Conservation (phyloP, 352 stramenopile species). For the Phytopythium sindhum region DNA sequence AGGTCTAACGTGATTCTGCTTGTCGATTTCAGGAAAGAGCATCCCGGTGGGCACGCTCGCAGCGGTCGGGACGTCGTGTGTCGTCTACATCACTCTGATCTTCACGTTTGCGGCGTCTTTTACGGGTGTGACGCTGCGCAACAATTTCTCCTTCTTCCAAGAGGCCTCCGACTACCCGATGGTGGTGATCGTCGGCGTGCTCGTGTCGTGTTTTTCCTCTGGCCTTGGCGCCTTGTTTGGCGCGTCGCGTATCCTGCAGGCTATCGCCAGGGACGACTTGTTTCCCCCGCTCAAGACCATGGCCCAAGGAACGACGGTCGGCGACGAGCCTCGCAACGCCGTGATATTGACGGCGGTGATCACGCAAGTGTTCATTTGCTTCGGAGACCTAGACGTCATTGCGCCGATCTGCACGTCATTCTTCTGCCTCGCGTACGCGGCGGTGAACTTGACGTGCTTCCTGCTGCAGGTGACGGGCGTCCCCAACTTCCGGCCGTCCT, state of each 20-base stretch:
- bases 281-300: constrained; percentile 44
- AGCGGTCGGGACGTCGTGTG: constrained; percentile 53
- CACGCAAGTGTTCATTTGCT: constrained; percentile 65
- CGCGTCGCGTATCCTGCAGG: constrained; percentile 67
- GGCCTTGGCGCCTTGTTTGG: constrained; percentile 68
- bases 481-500: constrained; percentile 77
- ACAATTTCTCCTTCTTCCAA: constrained; percentile 79
- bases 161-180: constrained; percentile 49
- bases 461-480: constrained; percentile 71
- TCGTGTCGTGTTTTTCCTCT: constrained; percentile 69
- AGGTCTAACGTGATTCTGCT: neutral
- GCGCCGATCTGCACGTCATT: constrained; percentile 80
- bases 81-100: constrained; percentile 72
- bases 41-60: constrained; percentile 66
- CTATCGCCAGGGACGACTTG: constrained; percentile 70
- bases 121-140: constrained; percentile 47
- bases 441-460: constrained; percentile 75
- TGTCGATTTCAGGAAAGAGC: constrained; percentile 32
- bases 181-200: constrained; percentile 59
- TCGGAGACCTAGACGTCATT: constrained; percentile 72
- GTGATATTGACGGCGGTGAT: constrained; percentile 66
- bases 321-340: constrained; percentile 66
- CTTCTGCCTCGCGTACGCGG: constrained; percentile 75
- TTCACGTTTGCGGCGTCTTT: constrained; percentile 61
- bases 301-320: constrained; percentile 45